Percentiles rank a stretch among this genome's conserved stretches.
phyloP scores from a whole-genome alignment of 805 yeast genomes.

The Wickerhamomyces queroliae region DNA sequence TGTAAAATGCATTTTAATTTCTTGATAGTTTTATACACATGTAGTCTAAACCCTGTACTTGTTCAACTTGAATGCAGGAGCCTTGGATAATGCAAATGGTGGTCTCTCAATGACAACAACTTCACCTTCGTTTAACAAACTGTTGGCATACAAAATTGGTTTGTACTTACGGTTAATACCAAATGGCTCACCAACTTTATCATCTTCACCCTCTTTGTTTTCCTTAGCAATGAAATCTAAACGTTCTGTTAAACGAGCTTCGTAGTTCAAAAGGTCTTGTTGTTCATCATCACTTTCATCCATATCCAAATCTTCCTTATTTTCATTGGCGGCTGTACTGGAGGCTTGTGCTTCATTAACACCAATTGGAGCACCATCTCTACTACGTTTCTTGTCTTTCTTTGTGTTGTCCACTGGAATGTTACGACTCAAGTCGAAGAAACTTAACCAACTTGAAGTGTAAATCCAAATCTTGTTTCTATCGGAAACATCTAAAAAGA shows the following conservation, averaged over 20 bases:
- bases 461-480: constrained; percentile 68
- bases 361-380: constrained; percentile 37
- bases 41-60: constrained; percentile 39
- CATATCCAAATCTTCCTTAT: constrained; percentile 23
- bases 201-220: constrained; percentile 21
- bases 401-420: constrained; percentile 36
- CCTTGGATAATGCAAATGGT: constrained; percentile 44
- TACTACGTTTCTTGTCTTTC: constrained; percentile 31
- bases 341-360: constrained; percentile 29
- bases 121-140: constrained; percentile 44
- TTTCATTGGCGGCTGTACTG: constrained; percentile 23
- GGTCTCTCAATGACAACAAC: constrained; percentile 78
- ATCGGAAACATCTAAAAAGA: constrained; percentile 43
- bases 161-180: constrained; percentile 75
- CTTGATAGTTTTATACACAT: neutral
- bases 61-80: constrained; percentile 62
- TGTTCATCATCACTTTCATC: constrained; percentile 20
- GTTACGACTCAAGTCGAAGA: constrained; percentile 58
- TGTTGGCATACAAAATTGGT: constrained; percentile 59
- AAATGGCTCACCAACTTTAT: constrained; percentile 40
- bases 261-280: constrained; percentile 11
- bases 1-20: neutral
- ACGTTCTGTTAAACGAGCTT: constrained; percentile 5
- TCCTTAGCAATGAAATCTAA: constrained; percentile 5
- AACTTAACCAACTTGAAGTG: constrained; percentile 79